Evolutionary conservation across 2,329 filamentous ascomycete species (phyloP), one percentile per base, ranked within the genome.

Genomic region (Stagonosporopsis tanaceti): DNA sequence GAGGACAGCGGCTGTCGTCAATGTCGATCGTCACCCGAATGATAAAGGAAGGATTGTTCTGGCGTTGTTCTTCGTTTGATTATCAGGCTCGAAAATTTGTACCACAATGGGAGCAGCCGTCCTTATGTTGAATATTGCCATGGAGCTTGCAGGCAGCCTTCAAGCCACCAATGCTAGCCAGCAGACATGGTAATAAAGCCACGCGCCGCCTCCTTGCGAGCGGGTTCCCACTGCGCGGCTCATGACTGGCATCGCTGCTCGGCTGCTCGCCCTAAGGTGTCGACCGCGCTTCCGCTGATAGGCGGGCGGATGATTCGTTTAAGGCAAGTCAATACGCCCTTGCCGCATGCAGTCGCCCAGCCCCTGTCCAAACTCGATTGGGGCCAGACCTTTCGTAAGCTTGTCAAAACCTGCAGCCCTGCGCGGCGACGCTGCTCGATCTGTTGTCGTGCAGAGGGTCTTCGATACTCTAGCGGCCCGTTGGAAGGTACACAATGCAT

Each of bases 71-170:
- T 54, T 66, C 59, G 60, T 61, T 50, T 50, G 40, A 53, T 53
- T 40, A 54, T 58, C 59, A 62, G 53, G 59, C 48, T 62, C 54
- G 37, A 56, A 51, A 63, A 63, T 51, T 51, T 59, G 57, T 57
- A 53, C 59, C 52, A 60, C 50, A 40, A 50, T 61, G 65, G 66
- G 68, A 67, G 42, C 50, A 64, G 59, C 60, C 52, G 59, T 63
- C 64, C 69, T 71, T 71, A 71, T 70, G 69, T 63, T 63, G 57
- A 56, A 60, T 61, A 63, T 57, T 51, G 65, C 62, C 64, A 63
- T 65, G 57, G 58, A 53, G 57, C 57, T 59, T 63, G 61, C 63
- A 39, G 44, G 57, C 60, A 64, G 61, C 60, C 65, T 57, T 51
- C 65, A 67, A 70, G 67, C 66, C 69, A 68, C 67, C 57, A 60